These are phyloP conservation scores for Fomitopsis pinicola DNA, from an alignment of 1,284 basidiomycete species.

Conservation along the genomic window DNA sequence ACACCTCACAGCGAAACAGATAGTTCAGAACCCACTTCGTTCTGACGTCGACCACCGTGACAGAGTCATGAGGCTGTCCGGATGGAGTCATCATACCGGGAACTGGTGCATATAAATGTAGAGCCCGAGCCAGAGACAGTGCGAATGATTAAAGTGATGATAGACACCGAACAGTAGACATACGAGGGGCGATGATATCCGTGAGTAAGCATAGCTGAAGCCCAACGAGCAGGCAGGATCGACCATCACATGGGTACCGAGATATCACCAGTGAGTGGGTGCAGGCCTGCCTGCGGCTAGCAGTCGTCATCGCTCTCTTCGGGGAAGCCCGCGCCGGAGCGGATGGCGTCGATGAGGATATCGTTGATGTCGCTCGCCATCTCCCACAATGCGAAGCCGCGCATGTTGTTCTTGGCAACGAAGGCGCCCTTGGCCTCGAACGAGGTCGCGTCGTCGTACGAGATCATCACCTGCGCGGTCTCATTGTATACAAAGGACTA, in stretches of 20 bases:
- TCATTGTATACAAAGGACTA: constrained; percentile 65
- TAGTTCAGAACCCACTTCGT: too few relatives aligned
- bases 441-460: constrained; percentile 57
- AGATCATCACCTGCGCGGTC: constrained; percentile 47
- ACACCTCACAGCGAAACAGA: too few relatives aligned
- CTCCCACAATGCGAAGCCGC: constrained; percentile 65
- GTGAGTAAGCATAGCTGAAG: neutral
- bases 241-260: neutral
- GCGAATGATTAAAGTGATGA: too few relatives aligned
- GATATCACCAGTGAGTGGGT: neutral
- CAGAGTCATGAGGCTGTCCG: too few relatives aligned
- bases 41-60: too few relatives aligned
- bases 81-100: too few relatives aligned
- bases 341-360: constrained; percentile 53
- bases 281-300: neutral
- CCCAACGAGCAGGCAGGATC: neutral
- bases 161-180: too few relatives aligned
- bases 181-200: too few relatives aligned
- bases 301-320: constrained; percentile 9
- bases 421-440: constrained; percentile 59
- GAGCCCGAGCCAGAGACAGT: too few relatives aligned
- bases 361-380: constrained; percentile 56
- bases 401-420: constrained; percentile 47
- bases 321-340: constrained; percentile 32
- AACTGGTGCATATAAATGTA: too few relatives aligned